phyloP scores from a whole-genome alignment of 2,329 filamentous ascomycete species.

The Stenocarpella maydis region DNA sequence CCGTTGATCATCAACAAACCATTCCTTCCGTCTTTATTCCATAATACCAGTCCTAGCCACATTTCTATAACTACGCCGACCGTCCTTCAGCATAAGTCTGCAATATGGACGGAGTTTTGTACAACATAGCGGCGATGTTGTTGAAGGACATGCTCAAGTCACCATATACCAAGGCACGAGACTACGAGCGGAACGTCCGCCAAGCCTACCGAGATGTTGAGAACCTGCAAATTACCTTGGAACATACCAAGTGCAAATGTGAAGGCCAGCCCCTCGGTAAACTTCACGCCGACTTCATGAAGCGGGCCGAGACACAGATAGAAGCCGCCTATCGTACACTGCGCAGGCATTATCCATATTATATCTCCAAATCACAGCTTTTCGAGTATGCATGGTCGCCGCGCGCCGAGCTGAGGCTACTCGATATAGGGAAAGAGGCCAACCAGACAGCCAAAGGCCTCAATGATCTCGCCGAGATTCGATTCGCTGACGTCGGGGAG shows the following conservation, averaged over 20 bases:
- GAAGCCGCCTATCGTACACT: neutral
- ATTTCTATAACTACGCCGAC: neutral
- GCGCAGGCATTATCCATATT: slow-evolving; percentile 8
- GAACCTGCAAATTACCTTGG: slow-evolving; percentile 26
- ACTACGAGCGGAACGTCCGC: slow-evolving; percentile 31
- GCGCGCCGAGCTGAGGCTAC: slow-evolving; percentile 24
- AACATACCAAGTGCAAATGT: slow-evolving; percentile 28
- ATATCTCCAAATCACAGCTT: neutral
- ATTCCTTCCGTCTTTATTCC: neutral
- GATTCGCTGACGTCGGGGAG: slow-evolving; percentile 24
- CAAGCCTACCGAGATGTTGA: slow-evolving; percentile 29
- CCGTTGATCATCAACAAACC: neutral
- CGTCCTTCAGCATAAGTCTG: neutral
- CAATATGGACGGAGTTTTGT: slow-evolving; percentile 26
- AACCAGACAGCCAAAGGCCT: slow-evolving; percentile 27
- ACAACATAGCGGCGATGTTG: slow-evolving; percentile 27
- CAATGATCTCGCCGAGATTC: slow-evolving; percentile 27
- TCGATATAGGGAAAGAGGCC: slow-evolving; percentile 30
- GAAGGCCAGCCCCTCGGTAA: slow-evolving; percentile 3
- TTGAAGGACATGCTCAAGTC: slow-evolving; percentile 28
- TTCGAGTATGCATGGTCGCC: slow-evolving; percentile 21
- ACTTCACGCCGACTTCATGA: neutral
- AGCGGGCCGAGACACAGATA: slow-evolving; percentile 12
- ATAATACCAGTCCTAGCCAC: neutral
- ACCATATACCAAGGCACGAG: slow-evolving; percentile 22